Percentiles rank a stretch among this genome's conserved stretches.
phyloP scores from a whole-genome alignment of 2,329 filamentous ascomycete genomes.

The Pseudocercospora cruenta region DNA sequence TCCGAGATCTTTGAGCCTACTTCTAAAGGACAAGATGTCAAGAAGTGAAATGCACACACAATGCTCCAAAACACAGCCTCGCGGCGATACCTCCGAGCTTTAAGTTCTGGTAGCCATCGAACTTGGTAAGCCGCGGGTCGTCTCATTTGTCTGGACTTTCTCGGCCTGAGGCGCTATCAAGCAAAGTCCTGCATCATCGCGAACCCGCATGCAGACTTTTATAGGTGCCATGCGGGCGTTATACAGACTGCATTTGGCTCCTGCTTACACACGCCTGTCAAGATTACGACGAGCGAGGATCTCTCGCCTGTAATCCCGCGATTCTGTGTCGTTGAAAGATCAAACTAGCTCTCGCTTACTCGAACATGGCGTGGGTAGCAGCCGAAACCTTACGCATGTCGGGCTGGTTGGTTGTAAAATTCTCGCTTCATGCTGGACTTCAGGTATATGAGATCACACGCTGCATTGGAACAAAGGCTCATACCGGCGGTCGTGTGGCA shows the following conservation, averaged over 20 bases:
- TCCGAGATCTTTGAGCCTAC: conserved; percentile 69
- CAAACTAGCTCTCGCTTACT: conserved; percentile 20
- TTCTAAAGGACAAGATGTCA: conserved; percentile 36
- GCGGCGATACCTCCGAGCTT: background rate
- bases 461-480: conserved; percentile 21
- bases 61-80: background rate
- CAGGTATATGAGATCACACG: conserved; percentile 17
- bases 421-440: conserved; percentile 1
- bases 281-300: conserved; percentile 17
- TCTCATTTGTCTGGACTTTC: conserved; percentile 1
- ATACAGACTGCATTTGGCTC: background rate
- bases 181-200: background rate
- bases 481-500: background rate
- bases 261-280: conserved; percentile 3
- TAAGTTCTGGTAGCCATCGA: background rate
- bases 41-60: background rate
- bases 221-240: background rate
- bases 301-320: conserved; percentile 2
- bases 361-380: conserved; percentile 19
- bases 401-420: background rate
- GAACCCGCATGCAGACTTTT: background rate
- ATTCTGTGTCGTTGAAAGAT: conserved; percentile 13
- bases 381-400: background rate
- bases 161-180: background rate
- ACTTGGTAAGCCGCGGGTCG: background rate